phyloP scores from a whole-genome alignment of 805 yeast genomes.

The Candida tallmaniae region DNA sequence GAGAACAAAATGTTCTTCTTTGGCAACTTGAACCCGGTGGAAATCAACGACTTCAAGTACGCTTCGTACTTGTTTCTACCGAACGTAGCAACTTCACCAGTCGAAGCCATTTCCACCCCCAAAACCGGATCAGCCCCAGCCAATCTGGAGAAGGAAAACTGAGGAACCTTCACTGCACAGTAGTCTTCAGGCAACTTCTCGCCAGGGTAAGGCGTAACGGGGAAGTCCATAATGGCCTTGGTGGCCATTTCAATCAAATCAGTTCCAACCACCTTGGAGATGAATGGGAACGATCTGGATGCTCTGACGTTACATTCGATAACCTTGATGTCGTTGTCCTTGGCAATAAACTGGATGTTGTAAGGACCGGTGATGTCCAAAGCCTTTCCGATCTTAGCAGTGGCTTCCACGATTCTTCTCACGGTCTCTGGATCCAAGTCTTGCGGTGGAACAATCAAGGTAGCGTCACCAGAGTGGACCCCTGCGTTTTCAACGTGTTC shows the following conservation, averaged over 20 bases:
- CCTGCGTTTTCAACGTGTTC: conserved; percentile 99
- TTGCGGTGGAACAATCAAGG: conserved; percentile 91
- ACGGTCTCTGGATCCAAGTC: conserved; percentile 84
- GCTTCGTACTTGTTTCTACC: conserved; percentile 98
- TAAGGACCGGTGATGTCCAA: conserved; percentile 97
- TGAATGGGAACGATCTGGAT: conserved; percentile 98
- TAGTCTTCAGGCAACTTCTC: conserved; percentile 86
- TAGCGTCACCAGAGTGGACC: conserved; percentile 98
- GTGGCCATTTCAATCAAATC: conserved; percentile 96
- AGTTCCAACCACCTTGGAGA: conserved; percentile 90
- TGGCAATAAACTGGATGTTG: conserved; percentile 91
- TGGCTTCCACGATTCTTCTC: conserved; percentile 84
- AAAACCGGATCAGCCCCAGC: conserved; percentile 99
- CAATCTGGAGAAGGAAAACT: conserved; percentile 94
- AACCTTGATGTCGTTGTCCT: conserved; percentile 71
- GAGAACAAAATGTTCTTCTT: conserved; percentile 91
- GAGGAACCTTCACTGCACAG: conserved; percentile 86
- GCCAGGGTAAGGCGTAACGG: conserved; percentile 86
- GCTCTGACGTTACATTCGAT: conserved; percentile 99
- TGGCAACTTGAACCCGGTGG: conserved; percentile 94
- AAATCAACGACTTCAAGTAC: conserved; percentile 85
- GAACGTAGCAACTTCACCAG: conserved; percentile 97
- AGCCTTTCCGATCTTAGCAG: conserved; percentile 90
- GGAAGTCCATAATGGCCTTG: conserved; percentile 79
- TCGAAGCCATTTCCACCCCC: conserved; percentile 99